Evolutionary conservation across 805 yeast genomes (phyloP).

Genomic region (Candida chauliodis): DNA sequence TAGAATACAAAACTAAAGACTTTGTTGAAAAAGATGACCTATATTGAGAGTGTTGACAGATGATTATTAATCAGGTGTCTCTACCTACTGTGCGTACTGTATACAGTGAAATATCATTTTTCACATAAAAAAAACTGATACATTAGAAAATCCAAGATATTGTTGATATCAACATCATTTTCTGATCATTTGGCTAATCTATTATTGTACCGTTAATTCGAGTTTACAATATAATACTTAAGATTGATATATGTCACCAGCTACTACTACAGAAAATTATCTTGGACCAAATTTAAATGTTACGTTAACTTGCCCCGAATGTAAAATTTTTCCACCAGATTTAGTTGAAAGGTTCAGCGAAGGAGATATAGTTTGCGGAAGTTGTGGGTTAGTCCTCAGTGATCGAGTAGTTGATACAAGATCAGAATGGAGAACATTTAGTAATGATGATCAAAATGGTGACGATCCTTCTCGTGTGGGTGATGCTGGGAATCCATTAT

Average conservation of each 20-base stretch:
- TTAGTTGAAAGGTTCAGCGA: constrained; percentile 92
- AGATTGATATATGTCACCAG: constrained; percentile 5
- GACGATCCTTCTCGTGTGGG: constrained; percentile 99
- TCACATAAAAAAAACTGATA: constrained; percentile 1
- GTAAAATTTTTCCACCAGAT: constrained; percentile 94
- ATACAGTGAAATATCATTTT: background rate
- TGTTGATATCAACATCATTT: constrained; percentile 3
- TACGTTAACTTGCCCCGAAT: constrained; percentile 90
- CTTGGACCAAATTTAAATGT: constrained; percentile 81
- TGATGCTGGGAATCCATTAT: constrained; percentile 88
- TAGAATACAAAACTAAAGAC: background rate
- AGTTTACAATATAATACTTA: constrained; percentile 10
- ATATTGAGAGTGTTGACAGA: no score
- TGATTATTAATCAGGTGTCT: no score
- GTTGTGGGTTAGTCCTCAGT: constrained; percentile 91
- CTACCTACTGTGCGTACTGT: no score
- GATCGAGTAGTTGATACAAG: constrained; percentile 91
- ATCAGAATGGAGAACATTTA: constrained; percentile 98
- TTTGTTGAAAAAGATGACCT: background rate
- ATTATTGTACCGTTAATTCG: constrained; percentile 12
- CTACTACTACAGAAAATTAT: constrained; percentile 2
- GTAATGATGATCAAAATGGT: constrained; percentile 96
- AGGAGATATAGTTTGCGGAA: constrained; percentile 98
- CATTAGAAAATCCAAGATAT: background rate
- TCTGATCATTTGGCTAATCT: background rate